These are phyloP conservation scores for Ceratobasidium sp. DNA, from an alignment of 1,284 basidiomycete genomes.

Conservation along the genomic window DNA sequence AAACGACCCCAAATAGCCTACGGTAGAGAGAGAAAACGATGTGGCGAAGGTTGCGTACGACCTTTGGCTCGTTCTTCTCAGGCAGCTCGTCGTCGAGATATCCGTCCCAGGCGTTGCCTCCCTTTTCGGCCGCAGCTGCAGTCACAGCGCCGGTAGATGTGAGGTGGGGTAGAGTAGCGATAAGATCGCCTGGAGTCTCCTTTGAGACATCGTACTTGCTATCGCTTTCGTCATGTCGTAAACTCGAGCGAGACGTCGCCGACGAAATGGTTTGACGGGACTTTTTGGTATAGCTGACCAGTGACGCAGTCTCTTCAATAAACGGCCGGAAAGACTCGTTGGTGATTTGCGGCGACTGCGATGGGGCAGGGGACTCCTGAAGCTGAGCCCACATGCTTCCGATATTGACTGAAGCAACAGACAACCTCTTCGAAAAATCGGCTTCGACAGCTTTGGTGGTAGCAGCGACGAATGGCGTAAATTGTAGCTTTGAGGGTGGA, in stretches of 20 bases:
- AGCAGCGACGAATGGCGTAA: conserved; percentile 35
- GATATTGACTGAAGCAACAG: conserved; percentile 31
- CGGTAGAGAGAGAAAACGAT: conserved; percentile 70
- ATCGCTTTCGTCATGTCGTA: conserved; percentile 35
- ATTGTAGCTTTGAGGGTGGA: conserved; percentile 25
- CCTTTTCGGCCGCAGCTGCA: conserved; percentile 38
- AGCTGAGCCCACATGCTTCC: conserved; percentile 39
- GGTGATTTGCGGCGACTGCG: conserved; percentile 27
- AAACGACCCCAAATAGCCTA: conserved; percentile 70
- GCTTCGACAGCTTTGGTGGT: conserved; percentile 16
- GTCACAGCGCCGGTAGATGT: conserved; percentile 18
- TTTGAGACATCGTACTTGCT: conserved; percentile 29
- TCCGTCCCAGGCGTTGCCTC: conserved; percentile 62
- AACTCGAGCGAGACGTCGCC: conserved; percentile 23
- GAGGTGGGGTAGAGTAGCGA: conserved; percentile 33
- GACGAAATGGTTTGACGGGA: conserved; percentile 29
- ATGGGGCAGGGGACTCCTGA: conserved; percentile 17
- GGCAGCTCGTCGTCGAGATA: conserved; percentile 68
- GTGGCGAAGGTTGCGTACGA: conserved; percentile 67
- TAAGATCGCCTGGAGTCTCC: conserved; percentile 20
- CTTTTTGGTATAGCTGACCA: conserved; percentile 15
- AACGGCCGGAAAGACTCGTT: conserved; percentile 44
- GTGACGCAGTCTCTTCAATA: conserved; percentile 11
- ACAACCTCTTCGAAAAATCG: conserved; percentile 27
- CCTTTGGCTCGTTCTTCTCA: conserved; percentile 65